Conservation (phyloP, 139 green algal species). For the Parachlorella kessleri region DNA sequence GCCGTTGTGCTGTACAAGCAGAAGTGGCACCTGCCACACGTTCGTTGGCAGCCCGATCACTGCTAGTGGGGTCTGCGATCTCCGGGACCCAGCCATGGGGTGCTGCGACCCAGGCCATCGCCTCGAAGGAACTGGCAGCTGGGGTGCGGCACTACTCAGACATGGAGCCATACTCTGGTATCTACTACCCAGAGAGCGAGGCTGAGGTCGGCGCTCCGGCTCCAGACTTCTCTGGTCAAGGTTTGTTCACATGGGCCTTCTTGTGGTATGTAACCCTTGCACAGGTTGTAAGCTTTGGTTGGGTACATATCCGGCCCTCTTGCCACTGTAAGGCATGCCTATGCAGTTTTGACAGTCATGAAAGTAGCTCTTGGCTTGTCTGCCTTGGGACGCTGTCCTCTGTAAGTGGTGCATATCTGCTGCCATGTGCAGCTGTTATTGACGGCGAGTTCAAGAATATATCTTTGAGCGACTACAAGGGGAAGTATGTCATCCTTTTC, state of each 20-base stretch:
- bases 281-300: no score
- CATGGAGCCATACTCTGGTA: not conserved
- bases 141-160: not conserved
- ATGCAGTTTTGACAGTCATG: no score
- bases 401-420: not conserved
- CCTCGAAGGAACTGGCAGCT: not conserved
- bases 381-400: not conserved
- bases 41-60: no score
- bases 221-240: conserved; percentile 56
- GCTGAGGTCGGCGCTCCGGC: conserved; percentile 49
- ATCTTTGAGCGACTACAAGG: conserved; percentile 67
- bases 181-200: conserved; percentile 55
- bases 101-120: no score
- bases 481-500: conserved; percentile 50
- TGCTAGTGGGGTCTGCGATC: no score
- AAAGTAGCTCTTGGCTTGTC: not conserved
- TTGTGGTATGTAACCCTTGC: no score
- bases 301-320: no score
- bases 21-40: no score
- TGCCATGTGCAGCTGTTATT: conserved; percentile 58
- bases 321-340: no score
- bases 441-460: conserved; percentile 67
- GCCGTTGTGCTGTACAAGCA: no score
- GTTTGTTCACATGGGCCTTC: no score
- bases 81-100: no score